Conservation (phyloP, 2,329 filamentous ascomycete genomes). For the Aureobasidium pullulans region DNA sequence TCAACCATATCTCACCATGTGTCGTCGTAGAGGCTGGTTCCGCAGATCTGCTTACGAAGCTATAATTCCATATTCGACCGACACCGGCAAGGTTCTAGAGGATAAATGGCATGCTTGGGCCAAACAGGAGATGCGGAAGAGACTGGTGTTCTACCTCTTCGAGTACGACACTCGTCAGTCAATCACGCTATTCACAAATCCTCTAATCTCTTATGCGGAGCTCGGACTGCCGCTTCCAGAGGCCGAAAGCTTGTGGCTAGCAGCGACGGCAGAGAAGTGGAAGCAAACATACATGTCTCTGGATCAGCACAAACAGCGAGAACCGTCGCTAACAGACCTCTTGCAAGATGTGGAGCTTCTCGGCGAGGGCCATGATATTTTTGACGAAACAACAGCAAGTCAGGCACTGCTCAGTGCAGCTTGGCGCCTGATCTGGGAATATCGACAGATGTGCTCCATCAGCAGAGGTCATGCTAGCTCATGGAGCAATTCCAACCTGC, state of each 20-base stretch:
- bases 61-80: conserved; percentile 45
- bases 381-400: conserved; percentile 52
- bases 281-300: conserved; percentile 49
- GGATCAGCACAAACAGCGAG: conserved; percentile 29
- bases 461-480: conserved; percentile 42
- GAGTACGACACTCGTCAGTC: conserved; percentile 60
- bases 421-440: conserved; percentile 60
- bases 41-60: conserved; percentile 35
- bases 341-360: conserved; percentile 51
- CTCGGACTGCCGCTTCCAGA: conserved; percentile 59
- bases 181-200: conserved; percentile 58
- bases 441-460: conserved; percentile 51
- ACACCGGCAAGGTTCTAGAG: conserved; percentile 51
- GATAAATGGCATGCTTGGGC: conserved; percentile 59
- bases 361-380: conserved; percentile 38
- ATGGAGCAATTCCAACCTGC: conserved; percentile 30
- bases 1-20: conserved; percentile 47
- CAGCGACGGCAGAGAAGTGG: conserved; percentile 57
- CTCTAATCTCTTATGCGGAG: conserved; percentile 62
- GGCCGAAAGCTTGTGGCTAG: conserved; percentile 57
- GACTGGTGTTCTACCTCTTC: conserved; percentile 58
- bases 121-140: conserved; percentile 58
- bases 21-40: conserved; percentile 52
- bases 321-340: conserved; percentile 49
- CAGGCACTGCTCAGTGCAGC: conserved; percentile 58